Conservation (phyloP, 495 filamentous ascomycete genomes). For the Penicillium turbatum region DNA sequence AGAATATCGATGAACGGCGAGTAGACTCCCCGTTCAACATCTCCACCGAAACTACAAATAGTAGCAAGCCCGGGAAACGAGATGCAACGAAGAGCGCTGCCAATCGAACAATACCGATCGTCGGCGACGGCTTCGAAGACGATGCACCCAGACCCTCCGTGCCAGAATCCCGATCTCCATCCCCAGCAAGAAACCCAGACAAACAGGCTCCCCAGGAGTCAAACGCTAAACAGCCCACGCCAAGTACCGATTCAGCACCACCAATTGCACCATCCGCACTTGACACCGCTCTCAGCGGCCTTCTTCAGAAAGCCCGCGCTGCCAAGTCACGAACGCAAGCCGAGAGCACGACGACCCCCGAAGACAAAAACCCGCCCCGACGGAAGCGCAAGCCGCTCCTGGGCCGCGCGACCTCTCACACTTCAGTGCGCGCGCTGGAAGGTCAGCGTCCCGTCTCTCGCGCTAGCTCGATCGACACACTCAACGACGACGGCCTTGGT, state of each 20-base stretch:
- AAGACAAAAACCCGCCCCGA: conserved; percentile 15
- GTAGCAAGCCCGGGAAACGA: not conserved
- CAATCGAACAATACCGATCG: conserved; percentile 10
- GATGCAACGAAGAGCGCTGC: conserved; percentile 2
- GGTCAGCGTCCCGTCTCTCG: conserved; percentile 30
- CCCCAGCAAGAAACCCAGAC: conserved; percentile 14
- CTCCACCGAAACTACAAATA: not conserved
- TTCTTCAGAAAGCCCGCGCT: conserved; percentile 42
- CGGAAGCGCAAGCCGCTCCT: conserved; percentile 42
- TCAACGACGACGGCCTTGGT: conserved; percentile 52
- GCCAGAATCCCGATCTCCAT: conserved; percentile 29
- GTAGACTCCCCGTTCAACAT: not conserved
- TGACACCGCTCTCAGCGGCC: conserved; percentile 36
- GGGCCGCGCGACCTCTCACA: conserved; percentile 46
- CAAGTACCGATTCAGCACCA: conserved; percentile 12
- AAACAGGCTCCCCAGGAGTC: conserved; percentile 3
- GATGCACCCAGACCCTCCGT: conserved; percentile 25
- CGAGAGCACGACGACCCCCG: conserved; percentile 13
- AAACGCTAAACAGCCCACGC: conserved; percentile 15
- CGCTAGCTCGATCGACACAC: conserved; percentile 51
- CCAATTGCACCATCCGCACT: conserved; percentile 27
- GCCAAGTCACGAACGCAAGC: conserved; percentile 29
- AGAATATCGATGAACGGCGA: not conserved
- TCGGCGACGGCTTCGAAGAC: conserved; percentile 24
- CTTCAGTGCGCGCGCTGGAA: conserved; percentile 28